Conservation (phyloP, 1,284 basidiomycete genomes). For the Trichosporon inkin region DNA sequence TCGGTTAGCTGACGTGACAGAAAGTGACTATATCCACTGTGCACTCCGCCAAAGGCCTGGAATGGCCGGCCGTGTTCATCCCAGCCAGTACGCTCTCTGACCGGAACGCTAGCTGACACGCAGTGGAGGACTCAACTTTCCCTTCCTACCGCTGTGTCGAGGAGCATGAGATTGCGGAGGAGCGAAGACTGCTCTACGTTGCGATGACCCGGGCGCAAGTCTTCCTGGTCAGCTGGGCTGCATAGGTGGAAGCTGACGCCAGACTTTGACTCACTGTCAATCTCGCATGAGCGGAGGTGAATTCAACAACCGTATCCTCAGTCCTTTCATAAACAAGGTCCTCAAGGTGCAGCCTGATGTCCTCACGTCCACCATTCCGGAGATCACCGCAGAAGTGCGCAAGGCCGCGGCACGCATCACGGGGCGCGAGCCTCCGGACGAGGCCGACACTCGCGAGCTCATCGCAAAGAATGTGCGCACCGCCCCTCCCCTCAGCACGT, state of each 20-base stretch:
- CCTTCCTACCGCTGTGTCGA: conserved; percentile 65
- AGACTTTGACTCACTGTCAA: conserved; percentile 43
- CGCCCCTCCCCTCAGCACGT: conserved; percentile 42
- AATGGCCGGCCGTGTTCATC: conserved; percentile 68
- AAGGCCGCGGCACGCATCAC: conserved; percentile 35
- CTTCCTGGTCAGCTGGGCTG: conserved; percentile 54
- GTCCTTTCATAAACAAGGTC: conserved; percentile 41
- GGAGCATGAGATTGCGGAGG: conserved; percentile 70
- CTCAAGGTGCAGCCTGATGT: conserved; percentile 28
- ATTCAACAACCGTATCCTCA: conserved; percentile 39
- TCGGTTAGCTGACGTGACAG: conserved; percentile 43
- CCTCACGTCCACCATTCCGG: conserved; percentile 31
- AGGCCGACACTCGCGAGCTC: conserved; percentile 34
- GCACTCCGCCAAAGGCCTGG: conserved; percentile 85
- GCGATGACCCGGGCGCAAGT: conserved; percentile 83
- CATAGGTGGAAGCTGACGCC: background rate
- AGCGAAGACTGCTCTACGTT: conserved; percentile 80
- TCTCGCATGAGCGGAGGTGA: conserved; percentile 47
- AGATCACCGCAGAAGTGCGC: conserved; percentile 33
- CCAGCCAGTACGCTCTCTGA: conserved; percentile 33
- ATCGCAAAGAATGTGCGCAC: conserved; percentile 44
- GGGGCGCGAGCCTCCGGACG: conserved; percentile 30
- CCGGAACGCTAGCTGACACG: background rate
- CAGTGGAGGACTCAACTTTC: conserved; percentile 71
- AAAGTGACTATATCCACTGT: conserved; percentile 85